Evolutionary conservation across 2,329 filamentous ascomycete species (phyloP).

Genomic region (Aspergillus fischeri): DNA sequence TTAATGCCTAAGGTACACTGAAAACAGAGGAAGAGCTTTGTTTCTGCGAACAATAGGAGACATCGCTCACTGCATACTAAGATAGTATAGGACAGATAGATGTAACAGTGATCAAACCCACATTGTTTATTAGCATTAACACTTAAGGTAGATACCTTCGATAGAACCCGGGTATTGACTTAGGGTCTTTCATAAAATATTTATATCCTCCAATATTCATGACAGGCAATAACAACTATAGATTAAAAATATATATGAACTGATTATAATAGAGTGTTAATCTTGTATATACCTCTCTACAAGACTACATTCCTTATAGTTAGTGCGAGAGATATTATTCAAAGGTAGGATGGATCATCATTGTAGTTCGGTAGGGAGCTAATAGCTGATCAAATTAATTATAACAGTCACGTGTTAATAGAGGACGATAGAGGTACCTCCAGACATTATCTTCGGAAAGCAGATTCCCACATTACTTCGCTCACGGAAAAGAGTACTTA

Average conservation of each 20-base stretch:
- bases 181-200: background rate
- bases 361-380: background rate
- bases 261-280: background rate
- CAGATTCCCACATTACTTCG: background rate
- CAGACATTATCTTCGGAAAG: background rate
- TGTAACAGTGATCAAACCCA: no score
- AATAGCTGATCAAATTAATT: background rate
- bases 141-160: background rate
- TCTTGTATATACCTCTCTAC: background rate
- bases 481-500: background rate
- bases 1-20: background rate
- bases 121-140: background rate
- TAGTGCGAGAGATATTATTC: background rate
- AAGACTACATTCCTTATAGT: no score
- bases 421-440: background rate
- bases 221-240: background rate
- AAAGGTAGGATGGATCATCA: background rate
- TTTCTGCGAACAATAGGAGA: no score
- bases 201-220: background rate
- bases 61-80: background rate
- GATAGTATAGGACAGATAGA: background rate
- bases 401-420: slow-evolving; percentile 17
- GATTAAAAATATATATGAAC: no score
- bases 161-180: background rate
- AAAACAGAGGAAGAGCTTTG: background rate